phyloP scores from a whole-genome alignment of 768 basidiomycete species.

The Mycena sanguinolenta region DNA sequence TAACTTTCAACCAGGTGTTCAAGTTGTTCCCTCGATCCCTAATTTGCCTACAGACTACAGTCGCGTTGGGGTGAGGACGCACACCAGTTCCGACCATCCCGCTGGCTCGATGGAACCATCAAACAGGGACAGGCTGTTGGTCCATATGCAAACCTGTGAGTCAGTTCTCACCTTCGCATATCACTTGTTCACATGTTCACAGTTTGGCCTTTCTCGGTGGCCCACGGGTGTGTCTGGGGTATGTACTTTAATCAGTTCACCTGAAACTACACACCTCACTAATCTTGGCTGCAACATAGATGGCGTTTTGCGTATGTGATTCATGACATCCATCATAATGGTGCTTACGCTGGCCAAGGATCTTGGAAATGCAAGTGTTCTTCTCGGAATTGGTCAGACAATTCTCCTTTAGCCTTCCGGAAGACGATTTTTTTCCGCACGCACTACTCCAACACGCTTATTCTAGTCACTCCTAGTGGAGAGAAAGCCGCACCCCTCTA shows the following conservation, averaged over 20 bases:
- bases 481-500: constrained; percentile 20
- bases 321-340: not conserved
- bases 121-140: constrained; percentile 14
- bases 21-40: not conserved
- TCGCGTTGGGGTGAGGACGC: constrained; percentile 31
- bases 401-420: constrained; percentile 15
- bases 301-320: constrained; percentile 25
- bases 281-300: constrained; percentile 1
- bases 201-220: constrained; percentile 31
- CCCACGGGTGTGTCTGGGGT: constrained; percentile 32
- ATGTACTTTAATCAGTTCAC: not conserved
- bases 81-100: constrained; percentile 27
- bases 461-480: constrained; percentile 3
- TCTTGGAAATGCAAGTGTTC: constrained; percentile 25
- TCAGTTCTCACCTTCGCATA: not conserved
- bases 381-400: constrained; percentile 4
- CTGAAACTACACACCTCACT: not conserved
- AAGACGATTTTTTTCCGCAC: not conserved
- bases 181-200: constrained; percentile 2
- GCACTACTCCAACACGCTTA: constrained; percentile 4
- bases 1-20: constrained; percentile 6
- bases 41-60: constrained; percentile 8
- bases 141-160: constrained; percentile 33
- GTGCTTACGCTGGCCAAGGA: not conserved
- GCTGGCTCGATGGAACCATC: constrained; percentile 24